These are phyloP conservation scores for Stenogyne calaminthoides DNA, from an alignment of 305 asterid genomes.

Conservation along the genomic window DNA sequence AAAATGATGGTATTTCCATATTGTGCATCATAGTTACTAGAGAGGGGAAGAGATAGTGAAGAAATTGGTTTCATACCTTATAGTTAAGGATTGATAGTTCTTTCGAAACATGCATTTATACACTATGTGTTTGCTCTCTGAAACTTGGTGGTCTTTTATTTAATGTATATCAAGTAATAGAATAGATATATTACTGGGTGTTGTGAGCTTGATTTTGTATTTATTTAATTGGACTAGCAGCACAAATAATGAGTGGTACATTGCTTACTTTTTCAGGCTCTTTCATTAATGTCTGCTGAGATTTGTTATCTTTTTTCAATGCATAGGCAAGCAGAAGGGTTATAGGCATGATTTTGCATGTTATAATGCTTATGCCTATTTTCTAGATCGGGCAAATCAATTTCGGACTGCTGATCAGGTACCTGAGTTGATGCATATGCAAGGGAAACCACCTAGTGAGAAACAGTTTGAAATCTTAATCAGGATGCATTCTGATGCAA, in stretches of 20 bases:
- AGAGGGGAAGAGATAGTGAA: background rate
- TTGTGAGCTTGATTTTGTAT: conserved; percentile 1
- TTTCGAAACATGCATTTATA: background rate
- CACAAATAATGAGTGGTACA: background rate
- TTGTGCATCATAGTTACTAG: background rate
- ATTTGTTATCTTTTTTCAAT: conserved; percentile 35
- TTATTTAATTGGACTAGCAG: background rate
- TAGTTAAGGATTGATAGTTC: background rate
- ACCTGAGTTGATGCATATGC: conserved; percentile 93
- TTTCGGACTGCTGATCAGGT: conserved; percentile 91
- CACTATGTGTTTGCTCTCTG: background rate
- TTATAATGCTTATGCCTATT: conserved; percentile 88
- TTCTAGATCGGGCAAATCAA: conserved; percentile 69
- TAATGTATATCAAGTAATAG: background rate
- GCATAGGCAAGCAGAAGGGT: conserved; percentile 90
- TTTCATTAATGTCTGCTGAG: background rate
- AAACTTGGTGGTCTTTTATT: background rate
- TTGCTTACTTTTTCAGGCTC: background rate
- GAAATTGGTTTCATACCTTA: background rate
- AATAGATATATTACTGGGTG: background rate
- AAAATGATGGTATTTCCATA: background rate
- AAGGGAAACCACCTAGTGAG: conserved; percentile 92
- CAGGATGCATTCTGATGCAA: conserved; percentile 86
- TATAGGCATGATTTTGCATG: conserved; percentile 93
- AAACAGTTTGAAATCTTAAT: conserved; percentile 90